These are phyloP conservation scores for Monocercomonoides exilis DNA, from an alignment of 78 protist genomes.

Conservation along the genomic window DNA sequence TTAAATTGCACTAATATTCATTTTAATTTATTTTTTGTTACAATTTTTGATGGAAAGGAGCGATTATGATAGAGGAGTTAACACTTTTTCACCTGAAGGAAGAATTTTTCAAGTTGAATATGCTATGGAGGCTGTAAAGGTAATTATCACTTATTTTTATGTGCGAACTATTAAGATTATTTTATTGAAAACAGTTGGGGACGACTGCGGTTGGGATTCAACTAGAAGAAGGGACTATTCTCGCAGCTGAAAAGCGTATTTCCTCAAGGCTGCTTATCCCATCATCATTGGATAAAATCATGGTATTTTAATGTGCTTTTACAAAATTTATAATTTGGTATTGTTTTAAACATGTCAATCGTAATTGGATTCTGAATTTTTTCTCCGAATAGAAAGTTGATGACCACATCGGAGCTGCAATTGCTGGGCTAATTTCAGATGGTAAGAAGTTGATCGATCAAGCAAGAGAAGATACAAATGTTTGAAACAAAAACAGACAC, in stretches of 20 bases:
- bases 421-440: slow-evolving; percentile 94
- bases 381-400: slow-evolving; percentile 31
- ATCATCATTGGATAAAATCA: slow-evolving; percentile 61
- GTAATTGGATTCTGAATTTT: no score
- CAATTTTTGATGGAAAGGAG: no score
- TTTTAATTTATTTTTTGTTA: no score
- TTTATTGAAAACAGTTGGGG: slow-evolving; percentile 66
- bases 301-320: background rate
- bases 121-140: slow-evolving; percentile 94
- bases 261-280: slow-evolving; percentile 87
- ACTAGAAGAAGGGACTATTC: slow-evolving; percentile 90
- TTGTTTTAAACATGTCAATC: background rate
- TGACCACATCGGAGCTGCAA: slow-evolving; percentile 73
- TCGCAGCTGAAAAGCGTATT: slow-evolving; percentile 93
- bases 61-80: slow-evolving; percentile 97
- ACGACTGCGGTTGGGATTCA: slow-evolving; percentile 93
- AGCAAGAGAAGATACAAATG: slow-evolving; percentile 89
- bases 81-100: slow-evolving; percentile 99
- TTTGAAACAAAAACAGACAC: slow-evolving; percentile 30
- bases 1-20: no score
- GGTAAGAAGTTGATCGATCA: slow-evolving; percentile 91
- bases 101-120: slow-evolving; percentile 85
- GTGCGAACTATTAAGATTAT: slow-evolving; percentile 15
- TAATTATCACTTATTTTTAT: slow-evolving; percentile 42
- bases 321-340: background rate